phyloP scores from a whole-genome alignment of 352 stramenopile genomes.

The Thalassiosira livingstoniorum region DNA sequence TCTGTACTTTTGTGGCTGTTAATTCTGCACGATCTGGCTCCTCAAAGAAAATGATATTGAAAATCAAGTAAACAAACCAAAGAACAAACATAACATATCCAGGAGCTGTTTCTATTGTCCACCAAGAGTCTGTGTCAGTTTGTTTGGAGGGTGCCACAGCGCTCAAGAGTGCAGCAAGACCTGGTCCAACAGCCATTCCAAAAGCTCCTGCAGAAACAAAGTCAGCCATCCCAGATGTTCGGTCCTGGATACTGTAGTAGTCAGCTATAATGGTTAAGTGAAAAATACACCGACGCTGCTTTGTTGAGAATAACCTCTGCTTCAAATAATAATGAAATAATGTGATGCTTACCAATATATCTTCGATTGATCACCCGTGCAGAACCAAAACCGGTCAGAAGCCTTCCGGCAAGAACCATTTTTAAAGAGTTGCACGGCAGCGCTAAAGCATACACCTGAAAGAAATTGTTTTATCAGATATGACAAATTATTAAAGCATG shows the following conservation, averaged over 20 bases:
- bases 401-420: constrained; percentile 90
- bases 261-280: constrained; percentile 85
- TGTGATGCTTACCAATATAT: constrained; percentile 76
- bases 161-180: constrained; percentile 56
- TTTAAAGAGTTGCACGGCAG: constrained; percentile 71
- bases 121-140: constrained; percentile 49
- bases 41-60: constrained; percentile 72
- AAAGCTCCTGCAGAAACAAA: constrained; percentile 92
- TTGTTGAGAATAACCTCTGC: neutral
- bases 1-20: constrained; percentile 1
- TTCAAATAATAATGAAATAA: constrained; percentile 6
- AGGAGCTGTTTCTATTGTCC: constrained; percentile 90
- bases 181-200: constrained; percentile 90
- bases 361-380: constrained; percentile 92
- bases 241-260: constrained; percentile 91
- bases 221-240: constrained; percentile 90
- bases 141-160: constrained; percentile 26
- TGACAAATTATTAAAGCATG: too few relatives aligned
- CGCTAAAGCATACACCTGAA: constrained; percentile 80
- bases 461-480: too few relatives aligned
- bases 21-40: constrained; percentile 69
- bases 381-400: constrained; percentile 93
- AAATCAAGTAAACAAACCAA: constrained; percentile 71
- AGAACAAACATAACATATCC: constrained; percentile 85
- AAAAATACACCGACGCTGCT: neutral